Base-by-base conservation (phyloP, 495 filamentous ascomycete species). In the Copromyces sp. region DNA sequence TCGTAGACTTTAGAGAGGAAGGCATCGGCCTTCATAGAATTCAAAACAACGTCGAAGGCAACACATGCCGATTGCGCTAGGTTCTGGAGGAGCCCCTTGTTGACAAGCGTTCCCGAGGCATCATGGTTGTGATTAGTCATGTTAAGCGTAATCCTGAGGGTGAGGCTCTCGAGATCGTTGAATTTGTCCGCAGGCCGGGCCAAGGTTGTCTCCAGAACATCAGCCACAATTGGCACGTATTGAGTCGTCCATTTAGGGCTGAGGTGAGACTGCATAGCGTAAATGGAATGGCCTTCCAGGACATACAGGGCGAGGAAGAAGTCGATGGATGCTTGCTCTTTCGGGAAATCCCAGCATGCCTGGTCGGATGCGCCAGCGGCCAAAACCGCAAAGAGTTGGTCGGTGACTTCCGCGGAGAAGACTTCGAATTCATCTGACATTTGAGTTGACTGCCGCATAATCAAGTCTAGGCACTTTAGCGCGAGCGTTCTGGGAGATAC, bases 71-170 rank as follows among this genome's bases (percentile, higher is more conserved):
- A 79, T 3, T 74, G 70, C 11, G 89, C 83, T 9, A 94, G 78
- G n/a, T 83, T 81, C 53, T 80, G 82, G 35, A 94, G 80, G 69
- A 92, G 78, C 1, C 84, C 84, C 16, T 85, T 80, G 12, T 82
- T 86, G 9, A 89, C 87, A 77, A 97, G 92, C 37, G 84, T 76
- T 37, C 89, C 85, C 70, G 92, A 93, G 39, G 92, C 87, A 16
- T 82, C 82, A 2, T 87, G 78, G 71, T 92, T 92, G 75, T 92
- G 93, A 82, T 98, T 97, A 17, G 94, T 95, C 17, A 95, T 83
- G 81, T 98, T 98, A 75, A 98, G 84, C 65, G 90, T 87, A 37
- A 98, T 88, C 71, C 93, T 89, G 68, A 97, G 83, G 69, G 87
- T 74, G 16, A 84, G 72, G 45, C 73, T 78, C 59, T 84, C 82